Evolutionary conservation across 345 rosid genomes (phyloP).

Genomic region (Cardamine occulta): DNA sequence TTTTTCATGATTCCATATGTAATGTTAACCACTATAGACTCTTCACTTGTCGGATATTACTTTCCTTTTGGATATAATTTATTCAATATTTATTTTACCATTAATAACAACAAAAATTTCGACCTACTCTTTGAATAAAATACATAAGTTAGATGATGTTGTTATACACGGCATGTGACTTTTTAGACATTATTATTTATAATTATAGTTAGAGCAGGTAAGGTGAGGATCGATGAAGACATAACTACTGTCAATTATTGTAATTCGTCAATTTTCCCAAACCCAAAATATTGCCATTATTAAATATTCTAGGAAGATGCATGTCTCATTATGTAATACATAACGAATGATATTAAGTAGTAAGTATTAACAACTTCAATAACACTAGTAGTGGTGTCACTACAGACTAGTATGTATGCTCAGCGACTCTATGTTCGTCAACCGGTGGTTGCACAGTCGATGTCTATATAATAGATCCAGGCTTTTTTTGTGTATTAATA

Average conservation of each 20-base stretch:
- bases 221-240: constrained; percentile 38
- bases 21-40: constrained; percentile 11
- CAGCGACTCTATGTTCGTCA: constrained; percentile 9
- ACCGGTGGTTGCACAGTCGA: constrained; percentile 33
- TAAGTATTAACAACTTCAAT: constrained; percentile 37
- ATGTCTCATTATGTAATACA: background rate
- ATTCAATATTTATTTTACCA: background rate
- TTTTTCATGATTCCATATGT: constrained; percentile 2
- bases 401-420: background rate
- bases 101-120: background rate
- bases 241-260: constrained; percentile 35
- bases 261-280: constrained; percentile 30
- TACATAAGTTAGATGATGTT: constrained; percentile 30
- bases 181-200: constrained; percentile 23
- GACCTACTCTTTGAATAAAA: constrained; percentile 41
- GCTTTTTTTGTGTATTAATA: background rate
- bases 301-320: background rate
- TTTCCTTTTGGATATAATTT: background rate
- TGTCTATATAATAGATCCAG: background rate
- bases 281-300: background rate
- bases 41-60: constrained; percentile 10
- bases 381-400: constrained; percentile 34
- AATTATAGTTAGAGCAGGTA: constrained; percentile 41
- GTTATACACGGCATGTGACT: constrained; percentile 37
- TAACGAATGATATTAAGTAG: constrained; percentile 15